Evolutionary conservation across 345 rosid genomes (phyloP).

Genomic region (Euphorbia tirucalli): DNA sequence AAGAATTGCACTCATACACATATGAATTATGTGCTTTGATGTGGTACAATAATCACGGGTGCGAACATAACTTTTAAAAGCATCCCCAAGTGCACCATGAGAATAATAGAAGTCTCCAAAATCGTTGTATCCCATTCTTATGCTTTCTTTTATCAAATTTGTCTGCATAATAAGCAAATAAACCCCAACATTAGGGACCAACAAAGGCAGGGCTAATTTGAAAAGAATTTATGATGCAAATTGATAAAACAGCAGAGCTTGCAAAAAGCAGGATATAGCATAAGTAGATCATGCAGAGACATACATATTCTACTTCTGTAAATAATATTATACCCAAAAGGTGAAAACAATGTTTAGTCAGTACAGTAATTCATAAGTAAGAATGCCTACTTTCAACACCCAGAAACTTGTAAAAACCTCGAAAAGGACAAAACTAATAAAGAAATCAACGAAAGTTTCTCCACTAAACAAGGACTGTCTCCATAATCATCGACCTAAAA

Average conservation of each 20-base stretch:
- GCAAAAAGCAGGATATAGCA: neutral
- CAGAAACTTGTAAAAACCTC: neutral
- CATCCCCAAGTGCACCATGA: slow-evolving; percentile 80
- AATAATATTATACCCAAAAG: neutral
- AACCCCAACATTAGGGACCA: neutral
- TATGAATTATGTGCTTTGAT: slow-evolving; percentile 81
- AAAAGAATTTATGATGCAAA: neutral
- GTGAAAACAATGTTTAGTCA: neutral
- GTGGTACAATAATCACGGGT: slow-evolving; percentile 99
- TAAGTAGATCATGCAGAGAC: neutral
- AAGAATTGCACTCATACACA: slow-evolving; percentile 93
- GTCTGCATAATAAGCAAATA: slow-evolving; percentile 49
- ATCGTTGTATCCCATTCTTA: slow-evolving; percentile 98
- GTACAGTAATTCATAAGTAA: neutral
- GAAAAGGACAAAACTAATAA: neutral
- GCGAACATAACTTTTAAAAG: slow-evolving; percentile 82
- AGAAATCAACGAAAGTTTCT: neutral
- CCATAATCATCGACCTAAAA: neutral
- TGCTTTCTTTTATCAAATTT: slow-evolving; percentile 94
- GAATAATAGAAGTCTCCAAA: slow-evolving; percentile 94
- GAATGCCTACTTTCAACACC: neutral
- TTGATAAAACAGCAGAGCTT: neutral
- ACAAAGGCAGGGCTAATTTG: neutral
- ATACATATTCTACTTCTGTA: neutral
- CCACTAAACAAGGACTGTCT: neutral